A percentile compares a stretch with the other conserved stretches of the same genome.
Conservation (phyloP, 1,284 basidiomycete species). For the Cryptococcus neoformans region DNA sequence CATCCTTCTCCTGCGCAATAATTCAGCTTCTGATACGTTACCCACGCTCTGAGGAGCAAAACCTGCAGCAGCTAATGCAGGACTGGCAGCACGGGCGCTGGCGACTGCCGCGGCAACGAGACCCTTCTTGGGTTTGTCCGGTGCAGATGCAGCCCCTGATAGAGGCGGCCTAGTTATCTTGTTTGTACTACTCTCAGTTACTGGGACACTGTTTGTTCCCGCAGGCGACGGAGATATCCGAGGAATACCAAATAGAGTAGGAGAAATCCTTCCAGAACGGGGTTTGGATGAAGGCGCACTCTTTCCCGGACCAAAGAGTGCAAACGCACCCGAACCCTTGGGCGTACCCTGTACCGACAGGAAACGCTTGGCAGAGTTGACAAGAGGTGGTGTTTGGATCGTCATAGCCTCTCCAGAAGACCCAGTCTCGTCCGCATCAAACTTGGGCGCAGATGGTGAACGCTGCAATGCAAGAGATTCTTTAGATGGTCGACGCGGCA, state of each 20-base stretch:
- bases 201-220: neutral
- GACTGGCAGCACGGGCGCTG: slow-evolving; percentile 36
- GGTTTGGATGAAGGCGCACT: neutral
- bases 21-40: slow-evolving; percentile 69
- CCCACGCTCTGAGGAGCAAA: slow-evolving; percentile 52
- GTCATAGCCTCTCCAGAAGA: slow-evolving; percentile 35
- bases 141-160: neutral
- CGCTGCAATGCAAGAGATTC: slow-evolving; percentile 34
- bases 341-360: slow-evolving; percentile 8
- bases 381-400: slow-evolving; percentile 26
- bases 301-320: slow-evolving; percentile 26
- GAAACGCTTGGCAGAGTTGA: slow-evolving; percentile 6
- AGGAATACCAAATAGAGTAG: neutral
- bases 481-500: slow-evolving; percentile 39
- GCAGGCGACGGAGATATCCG: neutral
- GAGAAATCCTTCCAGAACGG: neutral
- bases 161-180: neutral
- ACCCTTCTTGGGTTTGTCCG: slow-evolving; percentile 22
- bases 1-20: slow-evolving; percentile 67
- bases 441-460: slow-evolving; percentile 32
- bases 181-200: neutral
- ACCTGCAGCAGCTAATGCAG: slow-evolving; percentile 37
- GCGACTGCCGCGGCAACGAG: slow-evolving; percentile 41
- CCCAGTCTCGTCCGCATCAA: slow-evolving; percentile 37
- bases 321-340: slow-evolving; percentile 37